These are phyloP conservation scores for Stipa capillata DNA, from an alignment of 176 grass and related monocot genomes.

Conservation along the genomic window DNA sequence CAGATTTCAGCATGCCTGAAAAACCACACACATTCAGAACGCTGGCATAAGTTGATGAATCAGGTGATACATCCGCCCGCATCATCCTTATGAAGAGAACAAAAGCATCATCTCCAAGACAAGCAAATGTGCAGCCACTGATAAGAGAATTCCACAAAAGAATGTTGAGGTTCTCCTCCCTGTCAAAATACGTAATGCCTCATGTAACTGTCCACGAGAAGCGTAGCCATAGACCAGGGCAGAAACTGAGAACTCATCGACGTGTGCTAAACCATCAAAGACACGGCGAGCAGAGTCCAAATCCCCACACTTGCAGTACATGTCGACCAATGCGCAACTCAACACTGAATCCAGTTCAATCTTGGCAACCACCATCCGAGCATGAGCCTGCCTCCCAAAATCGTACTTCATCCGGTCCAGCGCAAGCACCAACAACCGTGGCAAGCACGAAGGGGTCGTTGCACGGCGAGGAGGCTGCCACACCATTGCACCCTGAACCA, in stretches of 20 bases:
- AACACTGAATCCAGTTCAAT: conserved; percentile 42
- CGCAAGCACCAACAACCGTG: conserved; percentile 54
- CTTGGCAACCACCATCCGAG: conserved; percentile 30
- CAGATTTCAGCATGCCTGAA: conserved; percentile 16
- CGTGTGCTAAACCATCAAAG: conserved; percentile 17
- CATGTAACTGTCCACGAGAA: conserved; percentile 21
- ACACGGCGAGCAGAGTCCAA: conserved; percentile 32
- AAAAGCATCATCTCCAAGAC: conserved; percentile 41
- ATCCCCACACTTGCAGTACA: conserved; percentile 64
- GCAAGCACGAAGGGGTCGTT: conserved; percentile 58
- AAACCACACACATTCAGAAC: conserved; percentile 37
- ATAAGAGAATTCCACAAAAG: conserved; percentile 67
- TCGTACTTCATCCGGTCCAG: conserved; percentile 25
- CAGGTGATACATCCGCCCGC: conserved; percentile 15
- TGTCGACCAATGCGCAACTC: conserved; percentile 46
- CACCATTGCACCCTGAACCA: neutral
- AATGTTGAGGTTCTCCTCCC: conserved; percentile 23
- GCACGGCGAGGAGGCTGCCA: neutral
- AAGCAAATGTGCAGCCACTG: conserved; percentile 27
- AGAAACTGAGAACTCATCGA: conserved; percentile 60
- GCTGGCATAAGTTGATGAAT: conserved; percentile 50
- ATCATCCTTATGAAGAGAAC: conserved; percentile 37
- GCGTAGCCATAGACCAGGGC: conserved; percentile 46
- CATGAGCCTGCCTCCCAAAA: conserved; percentile 50
- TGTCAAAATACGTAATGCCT: conserved; percentile 31